Evolutionary conservation across 345 rosid genomes (phyloP), one percentile per base, ranked within the genome.

Genomic region (Populus pruinosa): DNA sequence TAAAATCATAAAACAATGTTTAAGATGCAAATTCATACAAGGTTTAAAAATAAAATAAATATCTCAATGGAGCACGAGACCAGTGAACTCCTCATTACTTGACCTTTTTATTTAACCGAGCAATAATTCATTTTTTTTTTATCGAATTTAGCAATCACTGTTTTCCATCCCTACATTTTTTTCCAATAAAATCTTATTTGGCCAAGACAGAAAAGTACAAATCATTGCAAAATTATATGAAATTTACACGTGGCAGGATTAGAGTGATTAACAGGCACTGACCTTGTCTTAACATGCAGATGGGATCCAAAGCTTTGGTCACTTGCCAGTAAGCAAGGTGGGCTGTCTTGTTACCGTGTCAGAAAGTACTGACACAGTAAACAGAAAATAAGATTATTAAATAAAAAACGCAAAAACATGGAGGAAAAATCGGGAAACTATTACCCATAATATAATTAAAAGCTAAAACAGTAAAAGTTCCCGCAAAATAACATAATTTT

Each of bases 301-400:
- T 31, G 33, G 39, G 21, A 65, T 65, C 69, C 39, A 20, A 59
- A 33, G 68, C 38, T 31, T 7, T 6, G 21, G 69, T 8, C 69
- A 27, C 41, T 35, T 17, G 16, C 14, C 63, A 61, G 71, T 53
- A 5, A 69, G 36, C 53, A 9, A 78, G 80, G 61, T 72, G 25
- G 82, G 83, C 49, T 72, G 82, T 76, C 77, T 69, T 69, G 70
- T 73, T 72, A 85, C 78, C 17, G 82, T 82, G 86, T 79, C 83
- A 67, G 80, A 6, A 65, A 47, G 67, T 14, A 77, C 84, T 76
- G 84, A 80, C 83, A 74, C 76, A 20, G 39, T 77, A 68, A 33
- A 66, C 78, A 69, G 77, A 62, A 33, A 44, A 49, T 50, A 72
- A 73, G 66, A 10, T 33, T 10, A n/a, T 20, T 39, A 21, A 41